A percentile compares a stretch with the other conserved stretches of the same genome.
Evolutionary conservation across 1,284 basidiomycete genomes (phyloP).

Genomic region (Sanghuangporus baumii): DNA sequence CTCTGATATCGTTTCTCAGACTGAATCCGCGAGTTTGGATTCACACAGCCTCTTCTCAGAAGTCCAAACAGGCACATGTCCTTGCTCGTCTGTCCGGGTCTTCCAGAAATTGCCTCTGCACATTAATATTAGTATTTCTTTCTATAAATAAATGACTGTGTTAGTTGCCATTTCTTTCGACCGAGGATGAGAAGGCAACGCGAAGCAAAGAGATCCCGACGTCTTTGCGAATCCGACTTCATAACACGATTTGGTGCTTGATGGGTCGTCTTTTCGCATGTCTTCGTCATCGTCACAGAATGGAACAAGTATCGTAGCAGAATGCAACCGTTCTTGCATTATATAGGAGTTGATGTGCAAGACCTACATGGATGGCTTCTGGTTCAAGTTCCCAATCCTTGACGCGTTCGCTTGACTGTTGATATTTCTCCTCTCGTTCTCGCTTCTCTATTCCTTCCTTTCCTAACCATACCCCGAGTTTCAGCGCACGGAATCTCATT

Average conservation of each 20-base stretch:
- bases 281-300: neutral
- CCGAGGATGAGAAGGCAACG: neutral
- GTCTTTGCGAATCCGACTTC: neutral
- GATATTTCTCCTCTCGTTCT: neutral
- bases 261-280: neutral
- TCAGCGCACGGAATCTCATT: no score
- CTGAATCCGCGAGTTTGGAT: neutral
- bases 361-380: no score
- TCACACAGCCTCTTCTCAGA: neutral
- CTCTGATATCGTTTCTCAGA: neutral
- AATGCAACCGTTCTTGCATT: neutral
- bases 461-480: neutral
- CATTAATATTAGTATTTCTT: no score
- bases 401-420: neutral
- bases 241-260: neutral
- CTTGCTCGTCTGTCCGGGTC: no score
- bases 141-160: neutral
- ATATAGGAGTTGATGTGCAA: no score
- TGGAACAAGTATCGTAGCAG: neutral
- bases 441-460: neutral
- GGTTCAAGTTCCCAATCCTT: neutral
- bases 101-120: no score
- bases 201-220: neutral
- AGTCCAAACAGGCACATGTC: neutral
- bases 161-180: neutral